These are phyloP conservation scores for Ophiosphaerella narmari DNA, from an alignment of 2,329 filamentous ascomycete genomes.

Conservation along the genomic window DNA sequence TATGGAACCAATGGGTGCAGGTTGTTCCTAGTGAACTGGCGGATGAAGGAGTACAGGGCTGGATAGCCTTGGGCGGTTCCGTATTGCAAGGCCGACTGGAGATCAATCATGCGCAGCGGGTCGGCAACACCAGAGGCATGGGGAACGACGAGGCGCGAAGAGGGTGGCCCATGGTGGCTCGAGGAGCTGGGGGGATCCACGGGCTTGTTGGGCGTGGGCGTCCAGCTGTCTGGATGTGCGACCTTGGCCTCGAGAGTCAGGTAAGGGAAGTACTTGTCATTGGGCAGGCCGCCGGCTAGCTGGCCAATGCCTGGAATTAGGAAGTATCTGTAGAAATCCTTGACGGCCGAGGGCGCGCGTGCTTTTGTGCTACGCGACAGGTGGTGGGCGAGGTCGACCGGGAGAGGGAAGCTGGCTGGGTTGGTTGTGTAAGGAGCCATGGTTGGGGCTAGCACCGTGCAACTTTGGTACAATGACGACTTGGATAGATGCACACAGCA, in stretches of 20 bases:
- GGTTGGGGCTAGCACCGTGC: not conserved
- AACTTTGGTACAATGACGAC: no score
- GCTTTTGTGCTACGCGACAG: conserved; percentile 71
- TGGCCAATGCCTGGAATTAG: conserved; percentile 64
- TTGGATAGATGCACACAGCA: no score
- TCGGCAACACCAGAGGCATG: conserved; percentile 66
- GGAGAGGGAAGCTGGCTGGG: conserved; percentile 49
- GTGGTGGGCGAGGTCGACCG: conserved; percentile 79
- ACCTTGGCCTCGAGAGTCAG: conserved; percentile 86
- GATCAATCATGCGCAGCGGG: conserved; percentile 72
- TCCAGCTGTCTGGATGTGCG: conserved; percentile 74
- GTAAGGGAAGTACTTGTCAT: conserved; percentile 82
- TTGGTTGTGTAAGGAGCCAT: conserved; percentile 34
- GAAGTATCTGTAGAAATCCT: conserved; percentile 87
- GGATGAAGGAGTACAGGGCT: conserved; percentile 75
- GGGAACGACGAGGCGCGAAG: conserved; percentile 69
- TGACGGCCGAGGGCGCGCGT: conserved; percentile 69
- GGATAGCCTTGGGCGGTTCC: conserved; percentile 82
- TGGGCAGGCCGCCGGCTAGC: conserved; percentile 72
- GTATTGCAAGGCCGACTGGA: conserved; percentile 84
- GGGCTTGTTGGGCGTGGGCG: conserved; percentile 68
- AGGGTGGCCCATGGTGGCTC: conserved; percentile 31
- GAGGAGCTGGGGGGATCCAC: conserved; percentile 47
- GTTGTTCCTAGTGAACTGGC: conserved; percentile 75
- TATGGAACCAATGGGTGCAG: conserved; percentile 85